These are phyloP conservation scores for Cichorium intybus DNA, from an alignment of 140 eudicot species.

Conservation along the genomic window DNA sequence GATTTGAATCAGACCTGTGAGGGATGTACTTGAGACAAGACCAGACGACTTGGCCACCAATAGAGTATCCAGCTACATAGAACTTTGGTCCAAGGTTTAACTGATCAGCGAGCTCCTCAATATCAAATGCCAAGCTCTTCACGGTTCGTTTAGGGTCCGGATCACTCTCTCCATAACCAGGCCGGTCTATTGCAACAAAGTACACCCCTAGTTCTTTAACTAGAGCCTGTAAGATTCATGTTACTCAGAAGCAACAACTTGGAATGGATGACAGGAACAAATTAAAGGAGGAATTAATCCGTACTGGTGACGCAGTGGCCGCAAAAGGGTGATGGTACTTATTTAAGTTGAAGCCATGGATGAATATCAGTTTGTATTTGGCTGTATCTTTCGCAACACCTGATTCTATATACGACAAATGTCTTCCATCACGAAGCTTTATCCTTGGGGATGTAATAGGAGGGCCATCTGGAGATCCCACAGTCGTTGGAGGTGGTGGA, in stretches of 20 bases:
- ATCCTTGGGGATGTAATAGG: conserved; percentile 35
- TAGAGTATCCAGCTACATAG: conserved; percentile 38
- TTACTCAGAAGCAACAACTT: not conserved
- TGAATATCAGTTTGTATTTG: conserved; percentile 23
- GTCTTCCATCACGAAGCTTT: conserved; percentile 51
- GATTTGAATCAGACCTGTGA: conserved; percentile 30
- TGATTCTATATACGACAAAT: conserved; percentile 36
- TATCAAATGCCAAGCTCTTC: conserved; percentile 35
- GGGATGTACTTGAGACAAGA: conserved; percentile 43
- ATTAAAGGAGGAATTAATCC: not conserved
- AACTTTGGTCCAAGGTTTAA: conserved; percentile 37
- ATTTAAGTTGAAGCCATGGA: conserved; percentile 39
- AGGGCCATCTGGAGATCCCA: conserved; percentile 40
- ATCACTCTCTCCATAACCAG: conserved; percentile 50
- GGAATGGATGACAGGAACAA: not conserved
- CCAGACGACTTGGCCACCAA: conserved; percentile 36
- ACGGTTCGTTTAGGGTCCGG: conserved; percentile 40
- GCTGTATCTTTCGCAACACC: conserved; percentile 46
- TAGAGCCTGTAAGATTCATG: conserved; percentile 19
- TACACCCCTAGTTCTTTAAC: conserved; percentile 34
- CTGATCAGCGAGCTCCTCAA: conserved; percentile 40
- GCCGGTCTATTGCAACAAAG: conserved; percentile 33
- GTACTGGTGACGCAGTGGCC: conserved; percentile 48
- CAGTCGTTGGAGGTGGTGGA: conserved; percentile 39
- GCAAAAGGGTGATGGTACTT: conserved; percentile 18